A percentile compares a stretch with the other conserved stretches of the same genome.
These are phyloP conservation scores for Firmiana major DNA, from an alignment of 345 rosid species.

Conservation along the genomic window DNA sequence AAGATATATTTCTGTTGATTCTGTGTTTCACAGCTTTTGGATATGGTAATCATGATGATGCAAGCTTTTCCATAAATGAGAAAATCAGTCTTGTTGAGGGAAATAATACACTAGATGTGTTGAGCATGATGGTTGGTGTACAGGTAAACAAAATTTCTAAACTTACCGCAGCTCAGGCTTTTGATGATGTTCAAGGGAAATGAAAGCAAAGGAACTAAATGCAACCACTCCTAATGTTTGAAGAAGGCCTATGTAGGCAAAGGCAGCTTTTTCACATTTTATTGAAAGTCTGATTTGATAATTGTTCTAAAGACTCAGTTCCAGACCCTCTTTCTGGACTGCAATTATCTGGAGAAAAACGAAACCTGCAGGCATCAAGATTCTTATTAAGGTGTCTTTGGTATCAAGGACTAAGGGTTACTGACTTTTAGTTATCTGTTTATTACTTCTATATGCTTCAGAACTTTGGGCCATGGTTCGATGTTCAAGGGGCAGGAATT, in stretches of 20 bases:
- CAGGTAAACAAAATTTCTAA: slow-evolving; percentile 37
- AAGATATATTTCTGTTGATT: no score
- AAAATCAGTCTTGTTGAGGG: slow-evolving; percentile 42
- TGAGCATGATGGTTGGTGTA: slow-evolving; percentile 56
- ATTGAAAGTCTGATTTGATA: not conserved
- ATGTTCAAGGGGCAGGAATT: slow-evolving; percentile 53
- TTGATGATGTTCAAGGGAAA: no score
- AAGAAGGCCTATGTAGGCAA: not conserved
- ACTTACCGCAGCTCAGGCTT: no score
- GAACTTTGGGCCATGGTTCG: slow-evolving; percentile 72
- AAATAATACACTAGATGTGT: slow-evolving; percentile 49
- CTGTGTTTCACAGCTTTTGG: slow-evolving; percentile 40
- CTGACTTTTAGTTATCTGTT: not conserved
- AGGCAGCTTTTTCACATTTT: not conserved
- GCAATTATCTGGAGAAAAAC: not conserved
- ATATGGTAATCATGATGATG: slow-evolving; percentile 49
- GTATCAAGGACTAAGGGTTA: not conserved
- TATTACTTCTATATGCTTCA: slow-evolving; percentile 15
- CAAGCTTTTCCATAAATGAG: slow-evolving; percentile 39
- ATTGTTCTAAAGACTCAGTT: not conserved
- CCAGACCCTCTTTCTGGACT: not conserved
- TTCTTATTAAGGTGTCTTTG: not conserved
- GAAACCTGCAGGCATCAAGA: not conserved
- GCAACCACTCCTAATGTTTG: no score
- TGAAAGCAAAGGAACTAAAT: no score